Evolutionary conservation across 176 grass and related monocot species (phyloP), one percentile per base, ranked within the genome.

Genomic region (Juncus effusus): DNA sequence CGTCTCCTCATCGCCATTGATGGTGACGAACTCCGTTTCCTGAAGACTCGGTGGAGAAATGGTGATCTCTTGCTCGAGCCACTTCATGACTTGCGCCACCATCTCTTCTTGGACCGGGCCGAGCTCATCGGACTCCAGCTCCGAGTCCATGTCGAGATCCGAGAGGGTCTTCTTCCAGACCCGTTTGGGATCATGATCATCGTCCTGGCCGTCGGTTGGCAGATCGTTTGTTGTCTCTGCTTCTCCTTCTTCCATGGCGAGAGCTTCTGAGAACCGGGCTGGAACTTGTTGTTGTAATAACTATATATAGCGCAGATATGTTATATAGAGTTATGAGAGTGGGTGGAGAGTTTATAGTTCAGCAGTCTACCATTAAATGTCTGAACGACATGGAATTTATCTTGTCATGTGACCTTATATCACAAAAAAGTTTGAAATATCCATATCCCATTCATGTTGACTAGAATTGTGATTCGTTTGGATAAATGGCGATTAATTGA

Each of bases 1-100:
- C 58, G 76, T 96, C 84, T 96, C 87, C 82, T 91, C 87, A 81
- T 91, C 83, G 54, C 82, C 87, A 63, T 85, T 91, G 65, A 91
- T 88, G 52, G 87, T 88, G 2, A 88, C 79, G 79, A 76, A 80
- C 42, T 74, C 77, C 3, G 42, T 16, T 13, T 16, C 74, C n/a
- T 71, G 74, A 4, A 60, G 55, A 7, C 59, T 1, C 4, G 40
- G 4, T 5, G 50, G 55, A 13, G 69, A 11, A 36, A 38, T 28
- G 16, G 39, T 65, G 63, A 96, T 83, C 76, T 91, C 91, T 40
- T 51, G 40, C 82, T 96, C 91, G 64, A 96, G 75, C 87, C 84
- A 90, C 66, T 79, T 80, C 91, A 96, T 96, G 42, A 96, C 65
- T 54, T 90, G 84, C 52, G 28, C 76, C 36, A 96, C 72, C 8